Base-by-base conservation (phyloP, 2,329 filamentous ascomycete genomes). In the Hymenoscyphus repandus region DNA sequence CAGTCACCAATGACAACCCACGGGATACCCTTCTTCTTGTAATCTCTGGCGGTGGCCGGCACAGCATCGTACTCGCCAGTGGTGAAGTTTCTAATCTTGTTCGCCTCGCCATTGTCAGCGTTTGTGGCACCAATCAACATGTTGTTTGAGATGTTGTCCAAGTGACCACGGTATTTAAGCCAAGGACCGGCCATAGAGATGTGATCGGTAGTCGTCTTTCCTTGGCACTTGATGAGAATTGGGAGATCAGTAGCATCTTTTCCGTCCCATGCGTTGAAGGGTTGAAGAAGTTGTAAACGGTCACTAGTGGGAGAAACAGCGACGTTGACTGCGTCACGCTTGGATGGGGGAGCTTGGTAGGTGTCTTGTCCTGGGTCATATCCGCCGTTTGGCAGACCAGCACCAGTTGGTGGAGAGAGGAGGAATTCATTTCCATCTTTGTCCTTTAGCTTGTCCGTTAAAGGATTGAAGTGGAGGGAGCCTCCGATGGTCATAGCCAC, bases 101-200 rank as follows among this genome's bases (percentile, higher is more conserved):
- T 99, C 66, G 90, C 91, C 79, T 97, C 90, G 54, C 86, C 90
- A 74, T 97, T 99, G 68, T 88, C 91, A 66, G 86, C 85, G 76
- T 96, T 99, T 76, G 90, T 89, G 66, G 93, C 93, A 76, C 92
- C 92, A 64, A 97, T 96, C 71, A 97, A 75, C 90, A 96, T 95
- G 82, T 97, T 97, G 85, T 97, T 96, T 69, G 91, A 96, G 76
- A 97, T 96, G 82, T 97, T 97, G 83, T 96, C 92, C 66, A 97
- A 80, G 71, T 97, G 92, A 57, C 92, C 92, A 81, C 92, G 90
- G 83, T 96, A 97, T 81, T 96, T 96, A 72, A 97, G 79, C 91
- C 91, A 96, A 56, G 91, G 90, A 61, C 91, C 90, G 62, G 90
- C 91, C 89, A 95, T 95, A 56, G 90, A 96, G 74, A 96, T 96